Evolutionary conservation across 805 yeast species (phyloP).

Genomic region (Wickerhamomyces tratensis): DNA sequence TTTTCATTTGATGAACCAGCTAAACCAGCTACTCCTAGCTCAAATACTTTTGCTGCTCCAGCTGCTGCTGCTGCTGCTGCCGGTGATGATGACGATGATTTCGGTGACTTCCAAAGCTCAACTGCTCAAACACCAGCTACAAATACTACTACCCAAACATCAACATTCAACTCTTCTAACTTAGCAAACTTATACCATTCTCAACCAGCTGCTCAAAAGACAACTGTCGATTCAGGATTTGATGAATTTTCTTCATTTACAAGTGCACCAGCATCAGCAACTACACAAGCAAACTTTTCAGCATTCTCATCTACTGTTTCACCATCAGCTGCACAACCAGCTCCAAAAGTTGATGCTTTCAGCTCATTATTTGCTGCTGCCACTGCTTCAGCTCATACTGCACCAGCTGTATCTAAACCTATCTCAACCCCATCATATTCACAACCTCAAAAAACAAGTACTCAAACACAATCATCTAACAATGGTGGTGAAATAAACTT

Average conservation of each 20-base stretch:
- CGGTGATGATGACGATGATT: constrained; percentile 62
- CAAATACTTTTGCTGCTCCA: constrained; percentile 9
- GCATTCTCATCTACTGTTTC: background rate
- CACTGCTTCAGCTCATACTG: constrained; percentile 27
- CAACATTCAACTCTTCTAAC: constrained; percentile 16
- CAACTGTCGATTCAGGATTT: constrained; percentile 13
- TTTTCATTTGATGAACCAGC: constrained; percentile 32
- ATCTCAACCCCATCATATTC: constrained; percentile 6
- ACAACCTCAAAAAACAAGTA: background rate
- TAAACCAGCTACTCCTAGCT: constrained; percentile 1
- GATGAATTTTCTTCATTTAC: constrained; percentile 17
- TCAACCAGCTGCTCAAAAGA: constrained; percentile 10
- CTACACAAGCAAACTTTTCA: background rate
- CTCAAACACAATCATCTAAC: background rate
- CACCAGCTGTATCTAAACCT: background rate
- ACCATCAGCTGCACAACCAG: constrained; percentile 13
- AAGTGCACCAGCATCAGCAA: background rate
- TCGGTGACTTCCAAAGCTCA: constrained; percentile 72
- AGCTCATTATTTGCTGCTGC: constrained; percentile 63
- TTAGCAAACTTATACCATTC: constrained; percentile 23
- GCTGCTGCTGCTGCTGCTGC: constrained; percentile 13
- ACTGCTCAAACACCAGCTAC: constrained; percentile 31
- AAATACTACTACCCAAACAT: constrained; percentile 1
- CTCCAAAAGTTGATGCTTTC: constrained; percentile 54
- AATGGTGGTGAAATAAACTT: constrained; percentile 36